Conservation (phyloP, 768 basidiomycete genomes). For the Trametes cubensis region DNA sequence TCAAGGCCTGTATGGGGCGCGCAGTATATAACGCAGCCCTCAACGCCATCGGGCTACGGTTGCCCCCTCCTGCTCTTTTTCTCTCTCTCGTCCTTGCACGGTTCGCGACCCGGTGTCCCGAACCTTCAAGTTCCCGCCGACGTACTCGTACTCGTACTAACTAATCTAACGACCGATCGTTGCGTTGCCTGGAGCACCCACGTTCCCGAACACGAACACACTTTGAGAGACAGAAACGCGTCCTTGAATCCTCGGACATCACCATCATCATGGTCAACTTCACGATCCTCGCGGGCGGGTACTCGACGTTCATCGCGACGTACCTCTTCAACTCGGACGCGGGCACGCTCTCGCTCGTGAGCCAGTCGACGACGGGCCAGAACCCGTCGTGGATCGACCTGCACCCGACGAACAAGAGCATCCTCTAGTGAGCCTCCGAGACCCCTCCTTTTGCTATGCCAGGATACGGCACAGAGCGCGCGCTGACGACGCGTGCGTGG, state of each 20-base stretch:
- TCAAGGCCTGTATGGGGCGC: no score
- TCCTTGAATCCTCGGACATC: no score
- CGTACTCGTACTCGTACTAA: not conserved
- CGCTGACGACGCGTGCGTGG: not conserved
- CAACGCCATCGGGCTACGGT: not conserved
- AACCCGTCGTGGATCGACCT: constrained; percentile 64
- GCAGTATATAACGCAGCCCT: constrained; percentile 5
- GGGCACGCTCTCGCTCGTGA: constrained; percentile 48
- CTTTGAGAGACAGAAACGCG: no score
- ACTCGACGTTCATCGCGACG: constrained; percentile 57
- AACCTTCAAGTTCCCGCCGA: not conserved
- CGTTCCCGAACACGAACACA: not conserved
- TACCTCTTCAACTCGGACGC: constrained; percentile 62
- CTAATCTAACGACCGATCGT: not conserved
- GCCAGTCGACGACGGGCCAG: constrained; percentile 50
- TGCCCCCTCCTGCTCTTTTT: not conserved
- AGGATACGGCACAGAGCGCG: no score
- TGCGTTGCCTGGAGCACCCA: not conserved
- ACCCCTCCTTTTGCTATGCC: no score
- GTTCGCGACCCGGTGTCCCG: constrained; percentile 22
- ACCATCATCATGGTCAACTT: constrained; percentile 58
- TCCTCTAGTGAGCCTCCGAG: constrained; percentile 56
- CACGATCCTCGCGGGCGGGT: constrained; percentile 71
- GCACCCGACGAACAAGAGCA: constrained; percentile 57
- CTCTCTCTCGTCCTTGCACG: constrained; percentile 1